Percentiles rank a stretch among this genome's conserved stretches.
Conservation (phyloP, 164 flowering plant species). For the Nymphaea thermarum region DNA sequence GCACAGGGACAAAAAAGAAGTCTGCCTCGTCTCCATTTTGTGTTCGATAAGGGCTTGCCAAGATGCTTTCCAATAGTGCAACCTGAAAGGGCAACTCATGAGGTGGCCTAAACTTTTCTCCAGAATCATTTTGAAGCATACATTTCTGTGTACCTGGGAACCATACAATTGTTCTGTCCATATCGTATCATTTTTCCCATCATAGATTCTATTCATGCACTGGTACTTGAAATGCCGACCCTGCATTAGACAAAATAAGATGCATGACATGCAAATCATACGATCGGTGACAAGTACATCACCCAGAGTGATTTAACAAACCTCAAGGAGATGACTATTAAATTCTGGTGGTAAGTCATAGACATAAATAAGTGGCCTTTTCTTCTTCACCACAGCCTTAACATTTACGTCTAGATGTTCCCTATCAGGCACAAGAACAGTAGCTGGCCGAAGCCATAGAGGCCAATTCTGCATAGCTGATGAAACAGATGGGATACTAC, state of each 20-base stretch:
- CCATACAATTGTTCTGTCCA: constrained; percentile 96
- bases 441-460: constrained; percentile 86
- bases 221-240: constrained; percentile 88
- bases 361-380: constrained; percentile 86
- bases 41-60: constrained; percentile 80
- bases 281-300: background rate
- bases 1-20: constrained; percentile 90
- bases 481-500: constrained; percentile 74
- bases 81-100: constrained; percentile 35
- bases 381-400: constrained; percentile 60
- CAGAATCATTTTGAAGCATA: background rate
- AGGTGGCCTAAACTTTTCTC: background rate
- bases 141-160: constrained; percentile 51
- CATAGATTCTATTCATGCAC: constrained; percentile 86
- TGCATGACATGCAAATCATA: background rate
- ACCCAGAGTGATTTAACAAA: constrained; percentile 17
- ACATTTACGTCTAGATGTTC: constrained; percentile 20
- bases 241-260: constrained; percentile 26
- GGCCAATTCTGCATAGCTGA: constrained; percentile 79
- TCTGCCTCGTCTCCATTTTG: constrained; percentile 93
- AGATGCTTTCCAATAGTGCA: constrained; percentile 78
- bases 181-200: constrained; percentile 52
- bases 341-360: constrained; percentile 92
- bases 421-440: constrained; percentile 41
- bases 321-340: constrained; percentile 92